Percentiles rank a stretch among this genome's conserved stretches.
These are phyloP conservation scores for Macaranga tanarius DNA, from an alignment of 441 rosid species.

Conservation along the genomic window DNA sequence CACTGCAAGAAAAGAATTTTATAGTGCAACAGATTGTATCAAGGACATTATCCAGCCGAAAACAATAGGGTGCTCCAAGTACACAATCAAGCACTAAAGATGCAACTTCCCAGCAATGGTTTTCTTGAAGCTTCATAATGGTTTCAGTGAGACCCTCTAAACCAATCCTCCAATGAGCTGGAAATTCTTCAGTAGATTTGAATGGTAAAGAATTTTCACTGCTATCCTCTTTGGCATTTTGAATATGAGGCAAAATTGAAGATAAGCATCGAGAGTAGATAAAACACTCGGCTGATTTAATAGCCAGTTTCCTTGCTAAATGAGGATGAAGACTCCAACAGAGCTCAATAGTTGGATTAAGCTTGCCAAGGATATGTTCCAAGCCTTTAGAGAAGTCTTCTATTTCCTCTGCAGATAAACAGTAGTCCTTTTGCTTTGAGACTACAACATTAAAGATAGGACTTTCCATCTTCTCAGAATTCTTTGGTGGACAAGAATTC, in stretches of 20 bases:
- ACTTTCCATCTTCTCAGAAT: conserved; percentile 36
- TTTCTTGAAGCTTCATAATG: conserved; percentile 48
- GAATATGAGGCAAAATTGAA: conserved; percentile 39
- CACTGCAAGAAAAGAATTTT: conserved; percentile 47
- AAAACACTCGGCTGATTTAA: conserved; percentile 58
- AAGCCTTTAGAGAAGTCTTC: conserved; percentile 54
- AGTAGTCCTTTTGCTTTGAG: conserved; percentile 26
- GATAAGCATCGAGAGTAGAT: conserved; percentile 57
- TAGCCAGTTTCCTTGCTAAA: conserved; percentile 55
- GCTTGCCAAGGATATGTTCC: conserved; percentile 47
- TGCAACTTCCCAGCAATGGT: conserved; percentile 71
- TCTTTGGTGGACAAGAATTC: conserved; percentile 29
- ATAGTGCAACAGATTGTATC: conserved; percentile 51
- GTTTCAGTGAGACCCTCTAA: conserved; percentile 58
- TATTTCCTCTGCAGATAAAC: conserved; percentile 49
- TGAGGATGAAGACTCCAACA: conserved; percentile 72
- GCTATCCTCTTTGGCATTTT: conserved; percentile 36
- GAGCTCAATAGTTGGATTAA: conserved; percentile 52
- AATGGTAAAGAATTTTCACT: conserved; percentile 33
- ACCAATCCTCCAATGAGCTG: conserved; percentile 48
- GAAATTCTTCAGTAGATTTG: conserved; percentile 38
- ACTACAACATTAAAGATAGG: conserved; percentile 26
- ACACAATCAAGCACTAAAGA: conserved; percentile 70
- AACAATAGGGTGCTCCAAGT: conserved; percentile 48
- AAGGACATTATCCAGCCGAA: conserved; percentile 46